Conservation (phyloP, 148 eudicot species). For the Nepenthes gracilis region DNA sequence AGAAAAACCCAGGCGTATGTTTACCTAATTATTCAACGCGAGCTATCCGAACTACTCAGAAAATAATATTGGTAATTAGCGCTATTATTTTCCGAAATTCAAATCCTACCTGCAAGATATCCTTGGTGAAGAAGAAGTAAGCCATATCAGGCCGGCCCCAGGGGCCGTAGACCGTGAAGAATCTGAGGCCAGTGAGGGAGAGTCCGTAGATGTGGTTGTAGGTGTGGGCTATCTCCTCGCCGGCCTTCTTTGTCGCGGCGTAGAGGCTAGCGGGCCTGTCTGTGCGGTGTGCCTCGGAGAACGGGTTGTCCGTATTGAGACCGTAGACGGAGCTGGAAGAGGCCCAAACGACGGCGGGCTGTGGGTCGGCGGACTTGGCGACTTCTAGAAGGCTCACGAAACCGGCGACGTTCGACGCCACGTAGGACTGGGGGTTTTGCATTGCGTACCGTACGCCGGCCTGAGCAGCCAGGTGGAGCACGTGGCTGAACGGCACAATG, state of each 20-base stretch:
- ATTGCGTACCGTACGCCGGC: conserved; percentile 96
- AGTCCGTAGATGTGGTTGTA: conserved; percentile 89
- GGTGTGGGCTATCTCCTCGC: conserved; percentile 90
- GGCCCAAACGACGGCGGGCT: conserved; percentile 93
- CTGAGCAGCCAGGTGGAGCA: conserved; percentile 88
- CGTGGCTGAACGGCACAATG: conserved; percentile 73
- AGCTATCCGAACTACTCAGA: too few relatives aligned
- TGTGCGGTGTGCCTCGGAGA: conserved; percentile 65
- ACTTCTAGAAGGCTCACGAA: conserved; percentile 64
- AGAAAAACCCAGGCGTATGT: too few relatives aligned
- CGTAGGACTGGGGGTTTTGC: conserved; percentile 82
- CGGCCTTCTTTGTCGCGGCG: conserved; percentile 94
- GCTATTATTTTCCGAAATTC: too few relatives aligned
- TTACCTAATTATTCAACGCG: too few relatives aligned
- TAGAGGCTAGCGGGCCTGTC: conserved; percentile 88
- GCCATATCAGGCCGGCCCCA: conserved; percentile 99
- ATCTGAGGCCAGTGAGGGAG: conserved; percentile 71
- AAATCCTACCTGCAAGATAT: conserved; percentile 39
- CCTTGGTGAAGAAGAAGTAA: conserved; percentile 88
- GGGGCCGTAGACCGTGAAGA: conserved; percentile 91
- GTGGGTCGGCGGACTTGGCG: conserved; percentile 62
- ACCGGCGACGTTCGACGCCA: conserved; percentile 74
- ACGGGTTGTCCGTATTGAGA: conserved; percentile 62
- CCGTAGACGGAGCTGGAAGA: conserved; percentile 90
- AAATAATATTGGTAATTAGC: too few relatives aligned